Conservation (phyloP, 345 rosid genomes). For the Firmiana major region DNA sequence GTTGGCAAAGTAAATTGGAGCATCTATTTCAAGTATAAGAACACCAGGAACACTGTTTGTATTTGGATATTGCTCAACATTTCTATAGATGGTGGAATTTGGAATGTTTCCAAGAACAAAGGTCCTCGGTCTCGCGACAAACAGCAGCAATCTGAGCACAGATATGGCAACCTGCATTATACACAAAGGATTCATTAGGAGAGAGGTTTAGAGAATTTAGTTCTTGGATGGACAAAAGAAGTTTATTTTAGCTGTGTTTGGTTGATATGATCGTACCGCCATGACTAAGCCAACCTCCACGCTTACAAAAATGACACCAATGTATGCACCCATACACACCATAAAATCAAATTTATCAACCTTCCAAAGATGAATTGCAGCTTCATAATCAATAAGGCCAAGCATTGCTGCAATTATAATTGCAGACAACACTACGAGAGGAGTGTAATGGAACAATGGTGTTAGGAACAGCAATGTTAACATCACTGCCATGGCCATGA, state of each 20-base stretch:
- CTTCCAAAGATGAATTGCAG: slow-evolving; percentile 64
- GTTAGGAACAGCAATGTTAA: slow-evolving; percentile 65
- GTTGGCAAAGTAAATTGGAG: slow-evolving; percentile 87
- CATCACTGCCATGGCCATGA: slow-evolving; percentile 79
- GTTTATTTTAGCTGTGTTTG: neutral
- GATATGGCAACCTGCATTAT: slow-evolving; percentile 61
- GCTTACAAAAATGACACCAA: slow-evolving; percentile 72
- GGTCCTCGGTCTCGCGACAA: slow-evolving; percentile 81
- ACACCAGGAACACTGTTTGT: slow-evolving; percentile 53
- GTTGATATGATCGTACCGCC: slow-evolving; percentile 39
- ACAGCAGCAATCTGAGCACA: slow-evolving; percentile 59
- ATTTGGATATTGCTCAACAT: slow-evolving; percentile 62
- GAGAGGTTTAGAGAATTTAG: neutral
- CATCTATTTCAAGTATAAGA: slow-evolving; percentile 67
- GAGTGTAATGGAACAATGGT: slow-evolving; percentile 78
- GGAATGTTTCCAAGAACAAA: slow-evolving; percentile 63
- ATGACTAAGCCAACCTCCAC: slow-evolving; percentile 66
- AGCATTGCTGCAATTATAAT: slow-evolving; percentile 87
- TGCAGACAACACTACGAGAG: slow-evolving; percentile 76
- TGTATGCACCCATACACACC: slow-evolving; percentile 67
- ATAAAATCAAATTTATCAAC: slow-evolving; percentile 84
- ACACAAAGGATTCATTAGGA: neutral
- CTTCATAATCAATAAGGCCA: slow-evolving; percentile 79
- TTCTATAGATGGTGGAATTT: slow-evolving; percentile 55
- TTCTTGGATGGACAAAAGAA: too few species aligned